Conservation (phyloP, 1,284 basidiomycete species). For the Meira nashicola region DNA sequence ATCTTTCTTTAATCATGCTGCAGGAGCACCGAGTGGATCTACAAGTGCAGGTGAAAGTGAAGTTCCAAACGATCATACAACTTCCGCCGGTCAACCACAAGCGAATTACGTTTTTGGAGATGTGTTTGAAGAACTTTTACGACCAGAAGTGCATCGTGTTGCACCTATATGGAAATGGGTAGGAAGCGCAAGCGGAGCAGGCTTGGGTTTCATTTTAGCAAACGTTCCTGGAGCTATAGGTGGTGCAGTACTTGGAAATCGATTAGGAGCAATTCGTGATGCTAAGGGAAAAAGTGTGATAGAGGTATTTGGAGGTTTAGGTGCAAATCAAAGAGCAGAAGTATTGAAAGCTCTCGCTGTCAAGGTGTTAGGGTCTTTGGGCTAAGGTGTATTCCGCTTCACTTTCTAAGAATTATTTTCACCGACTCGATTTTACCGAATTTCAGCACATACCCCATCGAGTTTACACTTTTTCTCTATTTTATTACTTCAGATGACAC, state of each 20-base stretch:
- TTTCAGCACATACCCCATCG: neutral
- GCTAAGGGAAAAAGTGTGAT: conserved; percentile 50
- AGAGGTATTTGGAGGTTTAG: conserved; percentile 76
- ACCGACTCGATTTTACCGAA: no score
- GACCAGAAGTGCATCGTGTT: conserved; percentile 46
- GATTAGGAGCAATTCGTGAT: conserved; percentile 48
- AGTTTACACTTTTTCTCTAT: neutral
- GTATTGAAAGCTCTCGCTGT: conserved; percentile 76
- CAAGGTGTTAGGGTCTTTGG: conserved; percentile 64
- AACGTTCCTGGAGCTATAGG: conserved; percentile 39
- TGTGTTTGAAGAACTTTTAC: conserved; percentile 49
- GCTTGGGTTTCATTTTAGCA: conserved; percentile 45
- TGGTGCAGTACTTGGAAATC: conserved; percentile 44
- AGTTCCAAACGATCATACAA: conserved; percentile 1
- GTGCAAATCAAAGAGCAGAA: conserved; percentile 73
- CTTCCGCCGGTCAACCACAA: conserved; percentile 9
- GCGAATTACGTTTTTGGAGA: conserved; percentile 42
- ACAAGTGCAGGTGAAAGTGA: neutral
- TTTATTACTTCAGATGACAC: neutral
- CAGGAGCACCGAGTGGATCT: conserved; percentile 8
- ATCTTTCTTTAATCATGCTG: conserved; percentile 20
- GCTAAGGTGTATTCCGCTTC: neutral
- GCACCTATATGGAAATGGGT: conserved; percentile 36
- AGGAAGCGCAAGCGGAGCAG: conserved; percentile 39
- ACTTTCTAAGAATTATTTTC: no score